phyloP scores from a whole-genome alignment of 192 early-diverging fungal genomes.

The Podila horticola region DNA sequence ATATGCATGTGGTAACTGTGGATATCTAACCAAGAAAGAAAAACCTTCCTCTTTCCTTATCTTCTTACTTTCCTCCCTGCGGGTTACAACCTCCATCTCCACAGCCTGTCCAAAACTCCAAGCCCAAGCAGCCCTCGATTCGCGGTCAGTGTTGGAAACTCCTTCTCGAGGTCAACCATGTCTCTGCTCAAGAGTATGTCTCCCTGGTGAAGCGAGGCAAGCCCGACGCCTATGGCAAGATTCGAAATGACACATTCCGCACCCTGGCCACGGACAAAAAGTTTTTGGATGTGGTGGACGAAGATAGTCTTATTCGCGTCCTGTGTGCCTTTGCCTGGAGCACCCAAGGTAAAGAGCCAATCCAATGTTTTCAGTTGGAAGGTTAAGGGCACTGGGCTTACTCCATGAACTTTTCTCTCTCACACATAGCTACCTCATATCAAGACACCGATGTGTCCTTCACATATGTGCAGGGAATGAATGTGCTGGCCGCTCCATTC shows the following conservation, averaged over 20 bases:
- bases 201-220: constrained; percentile 75
- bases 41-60: background rate
- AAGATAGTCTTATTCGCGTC: constrained; percentile 79
- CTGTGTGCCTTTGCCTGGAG: constrained; percentile 91
- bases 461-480: constrained; percentile 96
- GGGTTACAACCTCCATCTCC: background rate
- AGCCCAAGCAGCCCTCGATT: constrained; percentile 36
- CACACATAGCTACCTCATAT: constrained; percentile 26
- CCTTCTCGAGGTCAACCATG: constrained; percentile 75
- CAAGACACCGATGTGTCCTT: constrained; percentile 60
- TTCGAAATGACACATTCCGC: constrained; percentile 91
- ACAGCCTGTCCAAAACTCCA: background rate
- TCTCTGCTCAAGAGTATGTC: constrained; percentile 80
- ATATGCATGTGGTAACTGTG: background rate
- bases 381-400: background rate
- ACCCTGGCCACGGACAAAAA: constrained; percentile 83
- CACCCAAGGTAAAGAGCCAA: constrained; percentile 67
- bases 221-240: constrained; percentile 79
- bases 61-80: background rate
- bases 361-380: background rate
- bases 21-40: too few relatives aligned
- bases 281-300: constrained; percentile 76
- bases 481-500: constrained; percentile 92
- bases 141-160: constrained; percentile 79
- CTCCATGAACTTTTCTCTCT: background rate